Evolutionary conservation across 2,329 filamentous ascomycete species (phyloP).

Genomic region (Aspergillus vadensis): DNA sequence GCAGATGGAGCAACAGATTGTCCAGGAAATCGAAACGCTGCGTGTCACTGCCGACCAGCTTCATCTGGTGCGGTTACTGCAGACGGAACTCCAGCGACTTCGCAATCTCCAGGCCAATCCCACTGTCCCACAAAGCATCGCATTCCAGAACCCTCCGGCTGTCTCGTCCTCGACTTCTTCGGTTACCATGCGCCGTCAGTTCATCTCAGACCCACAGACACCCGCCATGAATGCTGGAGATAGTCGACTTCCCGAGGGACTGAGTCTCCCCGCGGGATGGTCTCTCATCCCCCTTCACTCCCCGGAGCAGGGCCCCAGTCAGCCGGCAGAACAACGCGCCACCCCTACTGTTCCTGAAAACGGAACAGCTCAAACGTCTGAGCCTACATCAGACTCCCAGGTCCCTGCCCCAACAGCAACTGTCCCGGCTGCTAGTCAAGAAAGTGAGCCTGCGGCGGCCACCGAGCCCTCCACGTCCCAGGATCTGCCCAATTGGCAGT

Average conservation of each 20-base stretch:
- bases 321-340: slow-evolving; percentile 3
- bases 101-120: slow-evolving; percentile 52
- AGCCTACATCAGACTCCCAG: background rate
- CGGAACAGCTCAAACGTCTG: background rate
- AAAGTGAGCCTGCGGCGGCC: slow-evolving; percentile 5
- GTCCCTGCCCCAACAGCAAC: slow-evolving; percentile 1
- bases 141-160: slow-evolving; percentile 18
- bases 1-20: slow-evolving; percentile 68
- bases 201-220: slow-evolving; percentile 32
- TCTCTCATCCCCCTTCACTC: slow-evolving; percentile 35
- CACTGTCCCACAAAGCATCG: slow-evolving; percentile 7
- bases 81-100: slow-evolving; percentile 67
- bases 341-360: slow-evolving; percentile 11
- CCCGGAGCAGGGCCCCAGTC: slow-evolving; percentile 11
- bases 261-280: slow-evolving; percentile 56
- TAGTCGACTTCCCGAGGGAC: slow-evolving; percentile 51
- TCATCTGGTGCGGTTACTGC: slow-evolving; percentile 66
- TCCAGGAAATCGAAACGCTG: slow-evolving; percentile 66
- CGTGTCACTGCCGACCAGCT: slow-evolving; percentile 68
- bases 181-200: slow-evolving; percentile 31
- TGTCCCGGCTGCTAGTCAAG: background rate
- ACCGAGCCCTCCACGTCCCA: background rate
- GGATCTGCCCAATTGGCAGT: slow-evolving; percentile 24
- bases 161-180: slow-evolving; percentile 22
- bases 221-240: slow-evolving; percentile 45